These are phyloP conservation scores for Didymella keratinophila DNA, from an alignment of 2,329 filamentous ascomycete species.

Conservation along the genomic window DNA sequence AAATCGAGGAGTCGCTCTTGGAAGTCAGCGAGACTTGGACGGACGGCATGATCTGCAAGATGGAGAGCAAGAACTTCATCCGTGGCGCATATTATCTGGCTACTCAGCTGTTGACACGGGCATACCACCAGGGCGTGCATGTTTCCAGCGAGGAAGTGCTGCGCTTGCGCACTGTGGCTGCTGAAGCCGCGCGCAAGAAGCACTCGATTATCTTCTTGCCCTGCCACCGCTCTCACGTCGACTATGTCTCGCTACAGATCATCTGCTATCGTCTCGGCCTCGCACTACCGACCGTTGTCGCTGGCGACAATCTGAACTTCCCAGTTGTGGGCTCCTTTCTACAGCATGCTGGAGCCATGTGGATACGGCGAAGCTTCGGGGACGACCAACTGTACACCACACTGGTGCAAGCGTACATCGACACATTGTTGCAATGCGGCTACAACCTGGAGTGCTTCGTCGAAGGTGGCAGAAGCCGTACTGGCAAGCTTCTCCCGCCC, in stretches of 20 bases:
- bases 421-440: constrained; percentile 86
- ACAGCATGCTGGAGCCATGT: constrained; percentile 96
- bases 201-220: constrained; percentile 96
- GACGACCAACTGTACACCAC: constrained; percentile 90
- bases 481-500: constrained; percentile 89
- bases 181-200: constrained; percentile 82
- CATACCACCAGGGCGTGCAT: constrained; percentile 97
- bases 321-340: constrained; percentile 88
- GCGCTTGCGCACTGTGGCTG: constrained; percentile 79
- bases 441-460: constrained; percentile 98
- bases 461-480: constrained; percentile 92
- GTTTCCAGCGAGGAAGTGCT: constrained; percentile 94
- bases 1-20: constrained; percentile 75
- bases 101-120: constrained; percentile 87
- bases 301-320: constrained; percentile 96
- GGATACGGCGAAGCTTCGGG: constrained; percentile 90
- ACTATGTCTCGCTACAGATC: constrained; percentile 93
- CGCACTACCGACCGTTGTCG: constrained; percentile 87
- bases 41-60: constrained; percentile 98
- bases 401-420: constrained; percentile 95
- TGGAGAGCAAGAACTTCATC: constrained; percentile 94
- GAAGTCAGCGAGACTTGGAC: constrained; percentile 87
- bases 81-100: constrained; percentile 87
- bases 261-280: constrained; percentile 95
- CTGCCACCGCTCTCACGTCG: constrained; percentile 92